phyloP scores from a whole-genome alignment of 176 grass and related monocot species.

The Themeda triandra region DNA sequence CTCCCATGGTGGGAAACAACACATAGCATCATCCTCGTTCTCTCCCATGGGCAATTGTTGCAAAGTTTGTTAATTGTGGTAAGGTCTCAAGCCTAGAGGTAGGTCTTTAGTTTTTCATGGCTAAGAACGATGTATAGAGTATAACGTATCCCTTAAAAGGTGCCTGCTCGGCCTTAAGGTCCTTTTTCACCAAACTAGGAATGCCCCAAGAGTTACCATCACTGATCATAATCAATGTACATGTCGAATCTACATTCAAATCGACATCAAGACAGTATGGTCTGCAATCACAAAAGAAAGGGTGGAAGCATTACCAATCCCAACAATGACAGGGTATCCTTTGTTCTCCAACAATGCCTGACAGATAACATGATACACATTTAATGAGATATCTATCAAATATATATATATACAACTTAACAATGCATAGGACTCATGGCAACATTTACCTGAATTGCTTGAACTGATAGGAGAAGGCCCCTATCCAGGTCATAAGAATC shows the following conservation, averaged over 20 bases:
- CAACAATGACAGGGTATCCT: slow-evolving; percentile 96
- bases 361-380: slow-evolving; percentile 25
- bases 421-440: not conserved
- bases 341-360: slow-evolving; percentile 99
- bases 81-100: no score
- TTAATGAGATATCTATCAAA: slow-evolving; percentile 15
- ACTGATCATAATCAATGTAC: not conserved
- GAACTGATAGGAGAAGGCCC: slow-evolving; percentile 92
- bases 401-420: not conserved
- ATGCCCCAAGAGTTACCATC: not conserved
- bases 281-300: not conserved
- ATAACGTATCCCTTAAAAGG: not conserved
- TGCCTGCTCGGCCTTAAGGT: not conserved
- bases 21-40: not conserved
- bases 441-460: slow-evolving; percentile 86
- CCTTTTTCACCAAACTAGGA: not conserved
- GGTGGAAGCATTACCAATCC: slow-evolving; percentile 66
- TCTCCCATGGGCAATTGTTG: not conserved
- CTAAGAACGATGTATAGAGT: not conserved
- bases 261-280: not conserved
- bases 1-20: not conserved
- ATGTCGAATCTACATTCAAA: not conserved
- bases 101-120: not conserved
- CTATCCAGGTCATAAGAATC: slow-evolving; percentile 98
- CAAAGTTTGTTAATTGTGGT: not conserved